These are phyloP conservation scores for Metroxylon sagu DNA, from an alignment of 176 grass and related monocot species.

Conservation along the genomic window DNA sequence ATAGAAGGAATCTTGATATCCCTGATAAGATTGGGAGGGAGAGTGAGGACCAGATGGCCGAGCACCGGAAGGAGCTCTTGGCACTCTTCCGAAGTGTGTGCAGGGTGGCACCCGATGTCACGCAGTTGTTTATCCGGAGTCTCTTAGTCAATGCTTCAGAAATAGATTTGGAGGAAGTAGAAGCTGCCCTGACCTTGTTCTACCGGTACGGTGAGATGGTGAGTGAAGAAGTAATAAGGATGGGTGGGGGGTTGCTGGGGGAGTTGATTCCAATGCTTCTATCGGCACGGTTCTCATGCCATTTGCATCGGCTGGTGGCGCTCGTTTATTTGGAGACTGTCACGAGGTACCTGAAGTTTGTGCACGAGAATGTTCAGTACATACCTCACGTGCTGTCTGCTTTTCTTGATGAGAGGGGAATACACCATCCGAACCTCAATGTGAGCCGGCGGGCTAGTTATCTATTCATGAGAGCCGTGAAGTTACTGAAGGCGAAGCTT, in stretches of 20 bases:
- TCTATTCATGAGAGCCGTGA: slow-evolving; percentile 92
- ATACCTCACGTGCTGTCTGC: slow-evolving; percentile 55
- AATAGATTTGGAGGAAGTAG: slow-evolving; percentile 68
- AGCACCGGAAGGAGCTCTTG: slow-evolving; percentile 74
- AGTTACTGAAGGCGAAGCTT: slow-evolving; percentile 69
- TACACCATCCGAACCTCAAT: slow-evolving; percentile 70
- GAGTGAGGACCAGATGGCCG: slow-evolving; percentile 78
- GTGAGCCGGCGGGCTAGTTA: slow-evolving; percentile 78
- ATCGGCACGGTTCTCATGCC: slow-evolving; percentile 62
- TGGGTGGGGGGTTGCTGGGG: slow-evolving; percentile 44
- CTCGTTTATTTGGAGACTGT: slow-evolving; percentile 82
- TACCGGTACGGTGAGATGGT: slow-evolving; percentile 66
- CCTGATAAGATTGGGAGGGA: slow-evolving; percentile 87
- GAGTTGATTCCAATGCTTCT: slow-evolving; percentile 84
- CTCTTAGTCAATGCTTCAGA: slow-evolving; percentile 46
- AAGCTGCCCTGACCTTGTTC: slow-evolving; percentile 73
- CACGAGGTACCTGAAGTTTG: slow-evolving; percentile 80
- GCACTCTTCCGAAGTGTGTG: slow-evolving; percentile 76
- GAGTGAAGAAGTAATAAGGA: slow-evolving; percentile 61
- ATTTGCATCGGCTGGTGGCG: slow-evolving; percentile 76
- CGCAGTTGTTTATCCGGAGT: slow-evolving; percentile 68
- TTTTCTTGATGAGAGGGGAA: slow-evolving; percentile 85
- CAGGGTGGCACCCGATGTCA: slow-evolving; percentile 59
- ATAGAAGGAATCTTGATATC: slow-evolving; percentile 69
- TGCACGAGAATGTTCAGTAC: slow-evolving; percentile 73